phyloP scores from a whole-genome alignment of 805 yeast species.

The Lipomyces yamadae region DNA sequence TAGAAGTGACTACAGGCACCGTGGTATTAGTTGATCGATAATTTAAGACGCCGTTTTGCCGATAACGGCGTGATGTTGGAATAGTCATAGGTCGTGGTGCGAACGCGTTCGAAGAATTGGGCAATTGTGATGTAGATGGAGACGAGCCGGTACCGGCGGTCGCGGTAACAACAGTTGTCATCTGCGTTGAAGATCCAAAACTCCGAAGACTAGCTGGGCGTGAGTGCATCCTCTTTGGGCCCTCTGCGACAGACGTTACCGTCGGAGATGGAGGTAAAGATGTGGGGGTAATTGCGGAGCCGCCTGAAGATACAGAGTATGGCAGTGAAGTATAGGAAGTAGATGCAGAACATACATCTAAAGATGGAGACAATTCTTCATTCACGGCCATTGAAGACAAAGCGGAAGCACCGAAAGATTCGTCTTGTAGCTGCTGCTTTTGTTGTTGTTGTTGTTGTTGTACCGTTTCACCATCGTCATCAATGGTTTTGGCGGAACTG shows the following conservation, averaged over 20 bases:
- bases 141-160: constrained; percentile 28
- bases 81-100: constrained; percentile 23
- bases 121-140: constrained; percentile 18
- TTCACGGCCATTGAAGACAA: not conserved
- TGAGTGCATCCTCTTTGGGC: constrained; percentile 14
- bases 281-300: not conserved
- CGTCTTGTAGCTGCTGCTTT: too few relatives aligned
- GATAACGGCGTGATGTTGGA: constrained; percentile 12
- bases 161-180: constrained; percentile 31
- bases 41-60: constrained; percentile 9
- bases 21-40: constrained; percentile 19
- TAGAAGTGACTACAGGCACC: constrained; percentile 1
- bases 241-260: not conserved
- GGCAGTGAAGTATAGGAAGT: not conserved
- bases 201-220: constrained; percentile 34
- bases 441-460: not conserved
- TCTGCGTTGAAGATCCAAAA: constrained; percentile 30
- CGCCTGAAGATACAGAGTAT: not conserved
- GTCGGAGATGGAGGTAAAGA: not conserved
- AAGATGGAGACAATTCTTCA: constrained; percentile 18
- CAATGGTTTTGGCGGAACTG: not conserved
- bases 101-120: constrained; percentile 1
- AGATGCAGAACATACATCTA: constrained; percentile 11
- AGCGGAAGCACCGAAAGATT: not conserved
- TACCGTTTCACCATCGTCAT: not conserved